These are phyloP conservation scores for Ceratobasidium theobromae DNA, from an alignment of 1,284 basidiomycete genomes.

Conservation along the genomic window DNA sequence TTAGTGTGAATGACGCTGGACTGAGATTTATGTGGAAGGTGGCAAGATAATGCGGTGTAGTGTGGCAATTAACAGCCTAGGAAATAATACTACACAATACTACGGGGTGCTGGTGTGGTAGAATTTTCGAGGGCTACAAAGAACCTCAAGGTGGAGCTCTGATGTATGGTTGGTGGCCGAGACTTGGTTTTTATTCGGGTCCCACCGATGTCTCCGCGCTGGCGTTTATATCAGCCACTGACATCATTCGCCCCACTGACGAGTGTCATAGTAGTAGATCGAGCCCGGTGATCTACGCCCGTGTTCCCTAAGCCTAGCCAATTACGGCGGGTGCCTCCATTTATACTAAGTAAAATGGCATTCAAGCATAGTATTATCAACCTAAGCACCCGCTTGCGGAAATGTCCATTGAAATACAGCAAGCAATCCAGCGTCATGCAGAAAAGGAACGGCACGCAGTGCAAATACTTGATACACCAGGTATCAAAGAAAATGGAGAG, in stretches of 20 bases:
- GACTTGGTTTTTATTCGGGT: neutral
- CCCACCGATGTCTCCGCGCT: neutral
- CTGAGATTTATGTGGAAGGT: slow-evolving; percentile 2
- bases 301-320: no score
- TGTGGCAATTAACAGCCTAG: neutral
- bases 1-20: neutral
- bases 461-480: slow-evolving; percentile 1
- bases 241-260: neutral
- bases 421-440: neutral
- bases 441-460: slow-evolving; percentile 19
- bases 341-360: no score
- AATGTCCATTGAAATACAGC: slow-evolving; percentile 23
- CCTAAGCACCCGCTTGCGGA: slow-evolving; percentile 10
- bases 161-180: neutral
- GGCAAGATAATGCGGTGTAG: slow-evolving; percentile 6
- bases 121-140: no score
- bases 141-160: no score
- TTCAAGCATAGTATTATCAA: neutral
- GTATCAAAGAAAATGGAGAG: neutral
- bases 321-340: no score
- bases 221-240: neutral
- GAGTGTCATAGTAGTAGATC: slow-evolving; percentile 7
- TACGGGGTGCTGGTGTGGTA: no score
- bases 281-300: no score
- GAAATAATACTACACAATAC: no score